A percentile compares a stretch with the other conserved stretches of the same genome.
phyloP scores from a whole-genome alignment of 768 basidiomycete genomes.

The Lepiota brunneoincarnata region DNA sequence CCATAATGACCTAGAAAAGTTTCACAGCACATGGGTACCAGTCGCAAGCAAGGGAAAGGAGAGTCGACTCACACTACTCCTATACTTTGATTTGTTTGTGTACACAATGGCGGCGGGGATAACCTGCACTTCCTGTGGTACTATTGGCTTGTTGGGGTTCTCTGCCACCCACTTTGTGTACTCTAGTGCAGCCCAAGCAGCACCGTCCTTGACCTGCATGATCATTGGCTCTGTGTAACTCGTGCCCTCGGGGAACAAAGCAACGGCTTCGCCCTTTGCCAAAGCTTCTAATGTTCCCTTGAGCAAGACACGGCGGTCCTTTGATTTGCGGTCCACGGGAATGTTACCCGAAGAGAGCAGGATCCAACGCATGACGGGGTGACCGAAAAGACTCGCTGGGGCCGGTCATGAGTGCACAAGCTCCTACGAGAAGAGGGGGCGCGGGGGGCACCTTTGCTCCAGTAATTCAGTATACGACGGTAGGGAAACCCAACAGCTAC shows the following conservation, averaged over 20 bases:
- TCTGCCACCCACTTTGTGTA: constrained; percentile 78
- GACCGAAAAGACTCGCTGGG: constrained; percentile 73
- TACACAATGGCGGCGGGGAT: constrained; percentile 90
- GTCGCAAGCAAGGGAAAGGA: not conserved
- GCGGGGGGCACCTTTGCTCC: constrained; percentile 77
- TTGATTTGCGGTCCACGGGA: constrained; percentile 92
- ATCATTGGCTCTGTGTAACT: constrained; percentile 93
- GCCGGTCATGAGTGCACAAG: not conserved
- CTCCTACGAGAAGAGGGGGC: not conserved
- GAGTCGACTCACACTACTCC: constrained; percentile 69
- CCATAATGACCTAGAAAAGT: constrained; percentile 61
- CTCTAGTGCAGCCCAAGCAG: constrained; percentile 93
- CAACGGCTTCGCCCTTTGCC: constrained; percentile 76
- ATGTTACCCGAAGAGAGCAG: constrained; percentile 93
- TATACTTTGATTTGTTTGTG: constrained; percentile 93
- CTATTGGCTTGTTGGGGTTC: constrained; percentile 43
- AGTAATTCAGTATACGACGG: constrained; percentile 79
- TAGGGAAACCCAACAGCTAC: constrained; percentile 82
- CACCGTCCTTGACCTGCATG: constrained; percentile 91
- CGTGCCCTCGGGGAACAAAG: constrained; percentile 92
- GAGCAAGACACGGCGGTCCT: constrained; percentile 87
- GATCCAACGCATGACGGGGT: constrained; percentile 71
- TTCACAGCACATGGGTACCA: not conserved
- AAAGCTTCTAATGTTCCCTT: constrained; percentile 87
- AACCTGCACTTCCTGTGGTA: constrained; percentile 53